Evolutionary conservation across 2,329 filamentous ascomycete species (phyloP), one percentile per base, ranked within the genome.

Genomic region (Sphaerulina vaccinii): DNA sequence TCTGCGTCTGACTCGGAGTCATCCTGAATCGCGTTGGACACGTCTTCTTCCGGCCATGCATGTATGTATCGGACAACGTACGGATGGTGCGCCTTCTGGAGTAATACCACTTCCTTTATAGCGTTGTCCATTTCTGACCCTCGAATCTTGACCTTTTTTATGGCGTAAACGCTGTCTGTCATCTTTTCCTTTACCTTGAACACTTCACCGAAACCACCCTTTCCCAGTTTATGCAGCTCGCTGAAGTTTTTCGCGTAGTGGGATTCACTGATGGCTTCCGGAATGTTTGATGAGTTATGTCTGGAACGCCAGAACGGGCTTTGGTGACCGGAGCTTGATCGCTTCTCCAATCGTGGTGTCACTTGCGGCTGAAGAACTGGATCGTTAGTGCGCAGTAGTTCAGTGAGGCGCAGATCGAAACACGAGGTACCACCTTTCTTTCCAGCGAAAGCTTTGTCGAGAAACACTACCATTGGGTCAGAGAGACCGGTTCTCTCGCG

Each of bases 171-270:
- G 52, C 91, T 88, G 0, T 89, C 89, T 67, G 97, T 93, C 3
- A 96, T 82, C 72, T 93, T 96, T 70, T 96, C 95, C 24, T 92
- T 83, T 2, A 92, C 92, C 69, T 96, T 95, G 49, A 97, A 90
- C 18, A 99, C 93, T 71, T 96, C 90, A 4, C 93, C 93, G 71
- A 96, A 99, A 0, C 92, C 93, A 37, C 93, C 93, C 68, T 92
- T 95, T 2, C 93, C 93, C 10, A 99, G 77, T 3, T 88, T 83
- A 11, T 89, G 90, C 65, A 93, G 85, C 71, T 97, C 91, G 15
- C 91, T 85, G 71, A 95, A 99, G 62, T 97, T 93, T 63, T 87
- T 87, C 9, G 80, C 81, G 66, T 96, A 99, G 55, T 92, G 83
- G 1, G 90, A 95, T 38, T 61, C 40, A 8, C 52, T 45, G n/a